Evolutionary conservation across 2,329 filamentous ascomycete species (phyloP).

Genomic region (Cadophora luteo-olivacea): DNA sequence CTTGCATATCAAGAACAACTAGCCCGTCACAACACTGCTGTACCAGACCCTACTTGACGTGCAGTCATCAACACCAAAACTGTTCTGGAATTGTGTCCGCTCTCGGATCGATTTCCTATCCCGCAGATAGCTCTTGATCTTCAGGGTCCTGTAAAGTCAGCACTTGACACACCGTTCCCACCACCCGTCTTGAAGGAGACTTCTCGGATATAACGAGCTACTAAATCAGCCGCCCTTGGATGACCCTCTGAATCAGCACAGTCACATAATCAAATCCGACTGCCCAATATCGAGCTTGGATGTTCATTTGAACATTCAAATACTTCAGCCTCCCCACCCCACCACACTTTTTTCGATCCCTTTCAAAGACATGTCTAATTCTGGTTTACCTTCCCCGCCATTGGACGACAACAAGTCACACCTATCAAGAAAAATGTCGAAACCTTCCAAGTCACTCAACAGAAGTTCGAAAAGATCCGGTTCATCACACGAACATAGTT

Average conservation of each 20-base stretch:
- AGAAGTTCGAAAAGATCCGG: constrained; percentile 33
- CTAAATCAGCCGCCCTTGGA: constrained; percentile 28
- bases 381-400: constrained; percentile 34
- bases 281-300: constrained; percentile 20
- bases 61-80: constrained; percentile 14
- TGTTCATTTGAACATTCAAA: constrained; percentile 11
- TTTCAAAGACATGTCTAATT: constrained; percentile 22
- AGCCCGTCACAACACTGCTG: neutral
- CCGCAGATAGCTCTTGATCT: constrained; percentile 2
- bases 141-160: constrained; percentile 26
- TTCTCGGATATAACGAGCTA: constrained; percentile 35
- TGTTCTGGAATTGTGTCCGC: constrained; percentile 10
- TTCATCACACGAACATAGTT: constrained; percentile 43
- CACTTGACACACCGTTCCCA: constrained; percentile 24
- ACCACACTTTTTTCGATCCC: constrained; percentile 19
- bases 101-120: constrained; percentile 19
- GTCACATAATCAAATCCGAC: constrained; percentile 34
- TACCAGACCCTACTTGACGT: constrained; percentile 1
- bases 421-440: constrained; percentile 31
- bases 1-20: constrained; percentile 6
- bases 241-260: constrained; percentile 32
- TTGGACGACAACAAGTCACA: constrained; percentile 34
- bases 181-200: constrained; percentile 25
- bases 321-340: constrained; percentile 8
- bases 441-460: constrained; percentile 34